These are phyloP conservation scores for Whalleya microplaca DNA, from an alignment of 2,329 filamentous ascomycete species.

Conservation along the genomic window DNA sequence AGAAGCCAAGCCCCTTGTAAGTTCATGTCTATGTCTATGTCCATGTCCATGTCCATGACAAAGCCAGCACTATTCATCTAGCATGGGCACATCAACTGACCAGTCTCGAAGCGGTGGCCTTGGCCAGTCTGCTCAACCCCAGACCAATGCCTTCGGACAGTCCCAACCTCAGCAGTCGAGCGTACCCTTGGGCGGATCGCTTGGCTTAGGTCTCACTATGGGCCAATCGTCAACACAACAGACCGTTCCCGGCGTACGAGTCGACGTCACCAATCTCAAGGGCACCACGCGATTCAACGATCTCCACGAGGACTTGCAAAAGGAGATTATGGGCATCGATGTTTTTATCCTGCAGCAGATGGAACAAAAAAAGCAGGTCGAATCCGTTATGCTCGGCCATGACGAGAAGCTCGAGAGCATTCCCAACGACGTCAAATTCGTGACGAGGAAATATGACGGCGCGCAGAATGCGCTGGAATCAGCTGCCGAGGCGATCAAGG, in stretches of 20 bases:
- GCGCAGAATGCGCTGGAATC: constrained; percentile 45
- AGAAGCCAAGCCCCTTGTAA: constrained; percentile 38
- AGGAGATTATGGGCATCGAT: constrained; percentile 78
- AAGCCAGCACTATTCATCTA: neutral
- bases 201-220: constrained; percentile 46
- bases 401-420: constrained; percentile 56
- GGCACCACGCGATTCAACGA: constrained; percentile 92
- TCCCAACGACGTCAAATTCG: constrained; percentile 49
- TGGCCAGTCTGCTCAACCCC: constrained; percentile 24
- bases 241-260: constrained; percentile 71
- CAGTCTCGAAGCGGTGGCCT: constrained; percentile 22
- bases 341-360: constrained; percentile 81
- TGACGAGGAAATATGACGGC: constrained; percentile 49
- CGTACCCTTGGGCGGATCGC: constrained; percentile 30
- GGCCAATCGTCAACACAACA: constrained; percentile 56
- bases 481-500: constrained; percentile 48
- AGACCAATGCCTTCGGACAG: constrained; percentile 25
- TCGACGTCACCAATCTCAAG: constrained; percentile 77
- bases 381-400: constrained; percentile 65
- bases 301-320: constrained; percentile 79
- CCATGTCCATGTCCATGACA: too few relatives aligned
- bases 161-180: constrained; percentile 28
- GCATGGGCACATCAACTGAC: constrained; percentile 7
- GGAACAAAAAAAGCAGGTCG: constrained; percentile 74
- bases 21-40: too few relatives aligned